Base-by-base conservation (phyloP, 257 asterid genomes). In the Fraxinus pennsylvanica region DNA sequence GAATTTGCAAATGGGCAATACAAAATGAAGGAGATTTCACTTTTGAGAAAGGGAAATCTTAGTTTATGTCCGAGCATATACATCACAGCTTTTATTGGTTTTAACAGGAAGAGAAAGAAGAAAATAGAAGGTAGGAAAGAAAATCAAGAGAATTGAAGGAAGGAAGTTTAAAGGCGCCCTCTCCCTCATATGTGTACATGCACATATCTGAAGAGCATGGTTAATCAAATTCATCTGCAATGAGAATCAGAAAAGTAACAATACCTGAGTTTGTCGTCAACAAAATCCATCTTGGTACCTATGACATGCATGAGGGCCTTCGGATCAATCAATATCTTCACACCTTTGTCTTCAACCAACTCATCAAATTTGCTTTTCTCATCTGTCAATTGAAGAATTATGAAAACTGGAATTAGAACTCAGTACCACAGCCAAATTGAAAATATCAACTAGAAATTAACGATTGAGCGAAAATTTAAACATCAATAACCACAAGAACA, bases 281-380 rank as follows among this genome's bases (percentile, higher is more conserved):
- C 83, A 76, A 90, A 90, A 82, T 90, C 94, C 94, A 90, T 88
- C 87, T 90, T 78, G 66, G 94, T 90, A 66, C 94, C 94, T 57
- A 90, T 75, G 41, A 88, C 94, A 83, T 88, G 94, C 94, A 90
- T 90, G 66, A 90, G 84, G 54, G 94, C 94, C 84, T 86, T 90
- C 1, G 92, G 94, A 77, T 90, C 94, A 38, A 88, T 80, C 74
- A 88, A 79, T 79, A 90, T 85, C 85, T 86, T 90, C 86, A 90
- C 89, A 63, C 94, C 94, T 82, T 88, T 82, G 81, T 90, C 94
- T 81, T 90, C 94, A 71, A 96, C 94, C 91, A 92, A 59, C 79
- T 92, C 97, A 82, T 96, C 99, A 74, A 96, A 92, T 90, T 93
- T 96, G 3, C 91, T 97, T 77, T 92, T 96, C 77, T 93, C 95